Base-by-base conservation (phyloP, 2,329 filamentous ascomycete genomes). In the Fonsecaea nubica region DNA sequence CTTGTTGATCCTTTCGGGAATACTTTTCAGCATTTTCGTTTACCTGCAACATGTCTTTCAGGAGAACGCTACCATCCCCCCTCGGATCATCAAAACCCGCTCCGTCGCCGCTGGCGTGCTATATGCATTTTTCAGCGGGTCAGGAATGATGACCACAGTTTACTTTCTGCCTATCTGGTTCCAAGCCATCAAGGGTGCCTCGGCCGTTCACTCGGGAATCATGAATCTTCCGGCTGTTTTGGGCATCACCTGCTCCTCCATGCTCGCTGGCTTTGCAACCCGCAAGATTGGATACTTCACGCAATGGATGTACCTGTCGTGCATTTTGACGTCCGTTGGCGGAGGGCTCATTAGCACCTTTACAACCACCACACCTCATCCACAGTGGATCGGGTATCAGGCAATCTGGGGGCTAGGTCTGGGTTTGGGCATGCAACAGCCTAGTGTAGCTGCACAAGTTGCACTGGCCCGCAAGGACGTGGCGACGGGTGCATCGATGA, bases 11-110 rank as follows among this genome's bases (percentile, higher is more conserved):
- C 67, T 75, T 1, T 77, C 75, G 58, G 76, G 56, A 32, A 67
- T 78, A 1, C 72, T 79, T 0, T 53, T 77, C 35, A 62, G 64
- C n/a, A 71, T 67, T 9, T 80, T 80, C 58, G 77, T 78, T 30
- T 74, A 77, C 1, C 80, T 88, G 0, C 86, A 89, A 74, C 75
- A 85, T 35, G 76, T 81, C 69, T 82, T 83, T 76, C 84, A 84
- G 1, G 79, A 87, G 35, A 84, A 81, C 2, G 87, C 87, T 6
- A 87, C 86, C 0, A 79, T 89, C 30, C 87, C 87, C 0, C 77
- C 80, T 2, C 81, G 81, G 45, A 78, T 89, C 53, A 82, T 89
- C 64, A 67, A 58, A 53, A 80, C 76, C 25, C 82, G 86, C 5
- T 85, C 82, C n/a, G 81, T 89, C 68, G 74, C 84, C 8, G 81